Evolutionary conservation across 148 eudicot species (phyloP).

Genomic region (Chenopodium formosanum): DNA sequence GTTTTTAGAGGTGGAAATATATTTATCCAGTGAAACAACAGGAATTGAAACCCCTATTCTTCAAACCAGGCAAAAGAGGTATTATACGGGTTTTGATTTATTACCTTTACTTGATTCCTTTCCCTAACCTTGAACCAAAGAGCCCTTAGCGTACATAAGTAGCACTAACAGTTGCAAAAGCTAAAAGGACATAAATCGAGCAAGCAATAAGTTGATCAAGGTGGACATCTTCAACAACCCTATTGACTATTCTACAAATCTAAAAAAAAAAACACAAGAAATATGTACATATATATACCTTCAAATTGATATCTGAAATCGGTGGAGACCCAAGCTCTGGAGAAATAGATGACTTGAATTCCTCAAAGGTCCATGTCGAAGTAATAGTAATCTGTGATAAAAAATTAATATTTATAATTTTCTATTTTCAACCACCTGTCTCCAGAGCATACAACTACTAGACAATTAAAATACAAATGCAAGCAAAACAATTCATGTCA

Average conservation of each 20-base stretch:
- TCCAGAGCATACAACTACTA: not conserved
- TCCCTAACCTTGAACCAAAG: not conserved
- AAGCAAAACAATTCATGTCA: not conserved
- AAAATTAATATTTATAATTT: slow-evolving; percentile 1
- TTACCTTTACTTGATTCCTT: not conserved
- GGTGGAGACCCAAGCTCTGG: slow-evolving; percentile 47
- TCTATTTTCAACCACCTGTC: not conserved
- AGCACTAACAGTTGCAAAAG: not conserved
- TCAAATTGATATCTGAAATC: slow-evolving; percentile 69
- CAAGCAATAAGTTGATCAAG: not conserved
- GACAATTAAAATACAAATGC: not conserved
- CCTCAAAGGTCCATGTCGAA: slow-evolving; percentile 67
- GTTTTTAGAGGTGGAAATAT: not conserved
- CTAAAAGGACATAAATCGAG: not conserved
- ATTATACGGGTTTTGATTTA: not conserved
- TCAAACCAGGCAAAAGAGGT: no score
- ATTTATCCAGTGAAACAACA: not conserved
- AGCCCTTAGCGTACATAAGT: not conserved
- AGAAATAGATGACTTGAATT: slow-evolving; percentile 55
- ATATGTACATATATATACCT: slow-evolving; percentile 39
- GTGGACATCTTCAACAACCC: not conserved
- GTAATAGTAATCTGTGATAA: slow-evolving; percentile 55
- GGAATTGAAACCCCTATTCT: not conserved
- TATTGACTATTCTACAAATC: not conserved
- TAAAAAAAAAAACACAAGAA: not conserved